A percentile compares a stretch with the other conserved stretches of the same genome.
These are phyloP conservation scores for Brasilioporus rufonigricans DNA, from an alignment of 768 basidiomycete species.

Conservation along the genomic window DNA sequence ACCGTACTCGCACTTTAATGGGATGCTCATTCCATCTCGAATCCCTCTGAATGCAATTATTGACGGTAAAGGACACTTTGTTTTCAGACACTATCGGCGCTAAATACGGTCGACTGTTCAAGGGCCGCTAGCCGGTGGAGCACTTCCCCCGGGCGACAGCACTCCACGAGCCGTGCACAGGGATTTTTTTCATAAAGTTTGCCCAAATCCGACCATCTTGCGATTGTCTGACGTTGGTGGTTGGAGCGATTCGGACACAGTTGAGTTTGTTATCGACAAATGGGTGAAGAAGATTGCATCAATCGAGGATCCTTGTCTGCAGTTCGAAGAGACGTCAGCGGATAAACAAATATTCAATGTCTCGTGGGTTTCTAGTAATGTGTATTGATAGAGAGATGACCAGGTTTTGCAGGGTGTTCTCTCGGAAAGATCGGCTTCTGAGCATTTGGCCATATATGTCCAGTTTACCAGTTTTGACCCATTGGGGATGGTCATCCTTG, in stretches of 20 bases:
- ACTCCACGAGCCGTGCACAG: conserved; percentile 34
- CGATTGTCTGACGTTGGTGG: conserved; percentile 24
- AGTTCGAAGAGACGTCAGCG: conserved; percentile 27
- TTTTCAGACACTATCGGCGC: background rate
- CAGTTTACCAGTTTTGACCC: conserved; percentile 32
- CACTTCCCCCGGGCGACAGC: conserved; percentile 28
- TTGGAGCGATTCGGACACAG: conserved; percentile 23
- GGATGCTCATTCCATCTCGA: conserved; percentile 34
- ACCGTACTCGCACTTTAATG: conserved; percentile 35
- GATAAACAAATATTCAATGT: conserved; percentile 19
- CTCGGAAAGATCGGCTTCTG: conserved; percentile 28
- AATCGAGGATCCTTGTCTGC: conserved; percentile 38
- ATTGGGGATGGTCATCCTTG: conserved; percentile 36
- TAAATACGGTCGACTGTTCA: background rate
- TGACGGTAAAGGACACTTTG: conserved; percentile 22
- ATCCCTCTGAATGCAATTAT: conserved; percentile 38
- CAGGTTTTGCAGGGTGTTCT: conserved; percentile 26
- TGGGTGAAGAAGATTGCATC: conserved; percentile 35
- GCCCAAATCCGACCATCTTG: conserved; percentile 35
- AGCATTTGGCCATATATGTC: conserved; percentile 34
- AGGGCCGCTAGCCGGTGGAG: conserved; percentile 41
- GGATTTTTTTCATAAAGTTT: conserved; percentile 38
- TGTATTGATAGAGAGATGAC: background rate
- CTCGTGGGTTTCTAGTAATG: conserved; percentile 8
- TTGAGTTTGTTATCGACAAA: conserved; percentile 30